Base-by-base conservation (phyloP, 2,329 filamentous ascomycete genomes). In the Eutypa lata region DNA sequence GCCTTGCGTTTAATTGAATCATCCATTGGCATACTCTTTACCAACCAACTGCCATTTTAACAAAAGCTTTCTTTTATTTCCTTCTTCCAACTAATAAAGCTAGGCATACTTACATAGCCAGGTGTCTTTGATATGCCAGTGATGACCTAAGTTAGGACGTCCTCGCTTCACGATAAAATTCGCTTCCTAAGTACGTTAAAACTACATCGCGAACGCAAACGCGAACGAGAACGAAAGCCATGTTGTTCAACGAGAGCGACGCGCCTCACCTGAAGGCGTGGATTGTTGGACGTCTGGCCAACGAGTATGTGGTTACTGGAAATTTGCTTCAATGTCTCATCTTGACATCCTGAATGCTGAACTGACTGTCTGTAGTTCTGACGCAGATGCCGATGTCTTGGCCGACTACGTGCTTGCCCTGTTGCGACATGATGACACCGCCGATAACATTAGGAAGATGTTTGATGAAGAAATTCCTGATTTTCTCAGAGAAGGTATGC, bases 341-440 rank as follows among this genome's bases (percentile, higher is more conserved):
- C 50, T 51, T 37, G 8, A 3, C 26, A 31, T 33, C 19, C 24
- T 13, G 14, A 35, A 48, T 47, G 6, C 38, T 57, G 10, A 56
- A 45, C 42, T 45, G n/a, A 31, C 50, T 24, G 47, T 53, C n/a
- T 47, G 26, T 57, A 90, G 88, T 50, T 90, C 88, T 26, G 89
- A 92, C 64, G 89, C 88, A 48, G 90, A 94, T 67, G 82, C 86
- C 31, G 89, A 91, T 64, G 88, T 93, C 5, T 83, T 94, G 3
- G 89, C 89, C 46, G 90, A 94, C 62, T 94, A 92, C 67, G 87
- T 93, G n/a, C 78, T 92, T 56, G 89, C 88, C 7, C 80, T 94
- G 19, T 73, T 93, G 45, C 82, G 83, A 51, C 85, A 88, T 56
- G 87, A 91, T 58, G 87, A 86, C 56, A 77, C 83, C 48, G 74